Conservation (phyloP, 1,284 basidiomycete genomes). For the Melampsora americana region DNA sequence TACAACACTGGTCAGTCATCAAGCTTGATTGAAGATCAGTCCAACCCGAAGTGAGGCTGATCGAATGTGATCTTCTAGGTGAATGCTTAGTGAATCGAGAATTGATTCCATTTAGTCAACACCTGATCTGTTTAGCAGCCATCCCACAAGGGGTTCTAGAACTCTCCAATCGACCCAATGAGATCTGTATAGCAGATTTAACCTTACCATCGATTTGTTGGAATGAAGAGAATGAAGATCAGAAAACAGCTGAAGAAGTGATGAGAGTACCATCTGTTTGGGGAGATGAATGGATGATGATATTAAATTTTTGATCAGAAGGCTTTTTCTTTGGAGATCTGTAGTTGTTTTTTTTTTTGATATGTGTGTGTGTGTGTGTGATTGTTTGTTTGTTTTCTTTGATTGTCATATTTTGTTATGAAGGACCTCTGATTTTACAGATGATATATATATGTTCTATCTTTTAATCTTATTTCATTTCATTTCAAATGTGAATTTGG, state of each 20-base stretch:
- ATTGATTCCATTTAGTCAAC: conserved; percentile 6
- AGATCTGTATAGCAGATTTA: conserved; percentile 34
- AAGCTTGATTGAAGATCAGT: background rate
- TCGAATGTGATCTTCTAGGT: conserved; percentile 8
- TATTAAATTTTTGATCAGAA: conserved; percentile 7
- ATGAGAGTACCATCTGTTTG: conserved; percentile 18
- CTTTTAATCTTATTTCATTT: no score
- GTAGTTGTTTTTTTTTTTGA: no score
- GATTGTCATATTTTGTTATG: no score
- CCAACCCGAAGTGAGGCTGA: background rate
- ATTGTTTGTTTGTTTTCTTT: no score
- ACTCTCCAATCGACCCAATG: background rate
- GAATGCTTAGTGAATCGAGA: conserved; percentile 17
- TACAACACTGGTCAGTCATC: conserved; percentile 31
- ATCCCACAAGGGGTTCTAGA: conserved; percentile 7
- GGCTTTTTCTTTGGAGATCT: no score
- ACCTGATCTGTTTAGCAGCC: conserved; percentile 29
- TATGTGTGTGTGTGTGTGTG: no score
- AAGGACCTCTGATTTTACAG: no score
- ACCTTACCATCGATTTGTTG: conserved; percentile 19
- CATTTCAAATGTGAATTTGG: no score
- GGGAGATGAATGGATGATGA: conserved; percentile 36
- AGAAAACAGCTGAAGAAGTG: background rate
- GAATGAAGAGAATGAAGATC: conserved; percentile 1
- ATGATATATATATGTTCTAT: no score